phyloP scores from a whole-genome alignment of 2,329 filamentous ascomycete genomes.

The Aschersonia sp. region DNA sequence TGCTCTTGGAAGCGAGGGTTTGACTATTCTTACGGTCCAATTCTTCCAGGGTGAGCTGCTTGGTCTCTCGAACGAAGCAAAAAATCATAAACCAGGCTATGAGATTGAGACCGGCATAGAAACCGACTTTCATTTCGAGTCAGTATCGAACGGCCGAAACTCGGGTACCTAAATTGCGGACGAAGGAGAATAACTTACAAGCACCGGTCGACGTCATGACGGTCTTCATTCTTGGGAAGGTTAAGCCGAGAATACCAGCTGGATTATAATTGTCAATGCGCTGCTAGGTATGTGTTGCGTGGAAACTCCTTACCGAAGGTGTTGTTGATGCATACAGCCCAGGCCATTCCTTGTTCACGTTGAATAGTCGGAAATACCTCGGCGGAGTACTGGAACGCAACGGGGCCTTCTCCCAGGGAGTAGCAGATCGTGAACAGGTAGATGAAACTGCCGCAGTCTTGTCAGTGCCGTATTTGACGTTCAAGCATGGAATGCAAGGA shows the following conservation, averaged over 20 bases:
- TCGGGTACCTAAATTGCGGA: not conserved
- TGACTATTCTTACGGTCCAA: conserved; percentile 10
- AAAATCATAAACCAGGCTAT: conserved; percentile 31
- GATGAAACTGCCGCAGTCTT: conserved; percentile 8
- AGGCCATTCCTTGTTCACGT: conserved; percentile 53
- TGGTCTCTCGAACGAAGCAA: conserved; percentile 32
- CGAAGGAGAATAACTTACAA: conserved; percentile 8
- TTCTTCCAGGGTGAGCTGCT: conserved; percentile 31
- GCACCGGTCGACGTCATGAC: conserved; percentile 17
- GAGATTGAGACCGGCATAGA: conserved; percentile 31
- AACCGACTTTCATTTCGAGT: conserved; percentile 11
- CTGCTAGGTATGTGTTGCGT: not conserved
- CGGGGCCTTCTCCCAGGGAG: conserved; percentile 39
- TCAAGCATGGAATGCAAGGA: not conserved
- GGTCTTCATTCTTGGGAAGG: conserved; percentile 29
- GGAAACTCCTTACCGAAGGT: conserved; percentile 9
- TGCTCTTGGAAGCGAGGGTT: not conserved
- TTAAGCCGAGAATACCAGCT: conserved; percentile 20
- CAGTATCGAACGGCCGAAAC: too few relatives aligned
- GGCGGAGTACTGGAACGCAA: conserved; percentile 49
- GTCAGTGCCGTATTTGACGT: not conserved
- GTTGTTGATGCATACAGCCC: conserved; percentile 32
- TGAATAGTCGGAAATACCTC: conserved; percentile 55
- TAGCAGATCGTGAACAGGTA: conserved; percentile 14
- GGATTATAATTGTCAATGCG: not conserved